phyloP scores from a whole-genome alignment of 164 flowering plant species.

The Annona squamosa region DNA sequence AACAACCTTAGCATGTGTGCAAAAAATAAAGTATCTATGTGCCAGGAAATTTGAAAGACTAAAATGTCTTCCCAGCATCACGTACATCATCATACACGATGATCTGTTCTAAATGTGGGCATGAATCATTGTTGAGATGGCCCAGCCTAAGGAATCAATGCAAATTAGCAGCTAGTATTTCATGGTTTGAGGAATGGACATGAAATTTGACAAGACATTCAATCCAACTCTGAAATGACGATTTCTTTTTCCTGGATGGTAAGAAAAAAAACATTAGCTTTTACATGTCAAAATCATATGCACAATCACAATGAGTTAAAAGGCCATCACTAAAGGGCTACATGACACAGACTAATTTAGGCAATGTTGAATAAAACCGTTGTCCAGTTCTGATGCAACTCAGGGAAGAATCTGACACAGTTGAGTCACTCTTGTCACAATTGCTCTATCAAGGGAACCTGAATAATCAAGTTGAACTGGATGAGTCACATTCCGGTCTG shows the following conservation, averaged over 20 bases:
- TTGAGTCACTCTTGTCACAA: too few relatives aligned
- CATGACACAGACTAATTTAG: too few relatives aligned
- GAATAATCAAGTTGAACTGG: too few relatives aligned
- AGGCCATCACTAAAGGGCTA: too few relatives aligned
- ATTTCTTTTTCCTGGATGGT: not conserved
- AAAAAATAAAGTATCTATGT: too few relatives aligned
- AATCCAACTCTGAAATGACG: not conserved
- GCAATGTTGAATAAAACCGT: too few relatives aligned
- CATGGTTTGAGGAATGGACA: not conserved
- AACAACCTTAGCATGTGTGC: too few relatives aligned
- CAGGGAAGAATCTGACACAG: too few relatives aligned
- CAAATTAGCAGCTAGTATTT: not conserved
- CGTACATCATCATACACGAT: not conserved
- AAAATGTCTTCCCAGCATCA: not conserved
- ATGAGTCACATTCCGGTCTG: too few relatives aligned
- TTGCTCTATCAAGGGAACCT: too few relatives aligned
- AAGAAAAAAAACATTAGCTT: not conserved
- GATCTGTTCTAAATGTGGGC: not conserved
- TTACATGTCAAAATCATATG: not conserved
- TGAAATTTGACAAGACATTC: not conserved
- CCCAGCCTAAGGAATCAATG: not conserved
- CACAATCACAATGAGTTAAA: not conserved
- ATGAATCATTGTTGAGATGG: not conserved
- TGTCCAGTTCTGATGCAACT: too few relatives aligned
- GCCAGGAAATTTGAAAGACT: too few relatives aligned